Evolutionary conservation across 768 basidiomycete genomes (phyloP), one percentile per base, ranked within the genome.

Genomic region (Boletus vermiculosoides): DNA sequence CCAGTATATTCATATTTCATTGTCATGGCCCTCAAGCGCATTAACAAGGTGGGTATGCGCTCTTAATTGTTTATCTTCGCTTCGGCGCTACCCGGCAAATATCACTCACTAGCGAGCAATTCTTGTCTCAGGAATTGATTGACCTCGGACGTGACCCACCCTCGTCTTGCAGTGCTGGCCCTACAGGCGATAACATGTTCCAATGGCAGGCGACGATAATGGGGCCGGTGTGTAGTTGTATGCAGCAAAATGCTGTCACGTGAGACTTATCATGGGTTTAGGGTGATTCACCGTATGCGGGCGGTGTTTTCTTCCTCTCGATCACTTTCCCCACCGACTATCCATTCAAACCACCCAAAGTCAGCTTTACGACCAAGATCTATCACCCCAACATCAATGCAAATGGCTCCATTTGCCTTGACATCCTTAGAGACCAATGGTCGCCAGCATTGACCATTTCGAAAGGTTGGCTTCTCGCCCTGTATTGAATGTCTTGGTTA

Each of bases 311-410:
- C 82, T 98, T 98, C 90, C 86, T 95, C 46, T 87, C 88, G 48
- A 94, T 96, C 73, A 85, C 82, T 44, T 94, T 94, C 83, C 92
- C 93, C 46, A 92, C 90, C 75, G 96, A 99, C 75, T 99, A 99
- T 80, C 97, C 97, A 25, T 98, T 98, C 88, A 98, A 98, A 79
- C 97, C 97, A 42, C 97, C 97, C 76, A 99, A 99, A 84, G 94
- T 99, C 78, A 89, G 89, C 80, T 99, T 99, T 77, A 96, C 94
- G 64, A 98, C 97, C 71, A 98, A 97, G 90, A 98, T 98, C 67
- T 98, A 98, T 76, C 96, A 98, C 76, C 96, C 96, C 36, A 98
- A 98, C 82, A 98, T 99, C 94, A 99, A 99, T 73, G 92, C 96
- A 66, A 99, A 99, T 69, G 97, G 97, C 41, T 95, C 93, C 62